Percentiles rank a stretch among this genome's conserved stretches.
These are phyloP conservation scores for Apocynum venetum DNA, from an alignment of 257 asterid genomes.

Conservation along the genomic window DNA sequence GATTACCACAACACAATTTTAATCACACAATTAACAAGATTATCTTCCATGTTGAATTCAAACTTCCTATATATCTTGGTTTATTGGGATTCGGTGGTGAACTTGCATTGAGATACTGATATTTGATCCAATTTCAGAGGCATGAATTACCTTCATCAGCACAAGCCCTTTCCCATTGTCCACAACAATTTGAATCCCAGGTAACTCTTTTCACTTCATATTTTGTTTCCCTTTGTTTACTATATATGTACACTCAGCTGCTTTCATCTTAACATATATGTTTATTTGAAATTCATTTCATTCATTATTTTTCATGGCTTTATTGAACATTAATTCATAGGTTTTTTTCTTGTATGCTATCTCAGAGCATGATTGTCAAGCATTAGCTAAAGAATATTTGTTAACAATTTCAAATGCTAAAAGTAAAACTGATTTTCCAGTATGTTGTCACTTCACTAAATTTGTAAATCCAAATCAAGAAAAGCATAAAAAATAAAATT, in stretches of 20 bases:
- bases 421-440: background rate
- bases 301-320: background rate
- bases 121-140: constrained; percentile 37
- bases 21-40: background rate
- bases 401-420: background rate
- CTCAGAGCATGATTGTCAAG: background rate
- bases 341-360: background rate
- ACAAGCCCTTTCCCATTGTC: constrained; percentile 58
- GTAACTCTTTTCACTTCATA: constrained; percentile 20
- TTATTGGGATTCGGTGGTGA: background rate
- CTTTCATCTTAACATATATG: background rate
- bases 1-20: background rate
- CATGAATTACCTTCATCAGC: constrained; percentile 63
- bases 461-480: background rate
- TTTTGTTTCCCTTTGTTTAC: background rate
- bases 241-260: background rate
- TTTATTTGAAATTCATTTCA: background rate
- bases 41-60: background rate
- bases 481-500: background rate
- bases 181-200: constrained; percentile 52
- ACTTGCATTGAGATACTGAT: background rate
- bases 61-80: background rate
- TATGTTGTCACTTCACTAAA: background rate
- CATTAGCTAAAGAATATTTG: background rate
- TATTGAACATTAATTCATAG: background rate